Conservation (phyloP, 371 early-diverging fungal species). For the Syncephalastrum racemosum region DNA sequence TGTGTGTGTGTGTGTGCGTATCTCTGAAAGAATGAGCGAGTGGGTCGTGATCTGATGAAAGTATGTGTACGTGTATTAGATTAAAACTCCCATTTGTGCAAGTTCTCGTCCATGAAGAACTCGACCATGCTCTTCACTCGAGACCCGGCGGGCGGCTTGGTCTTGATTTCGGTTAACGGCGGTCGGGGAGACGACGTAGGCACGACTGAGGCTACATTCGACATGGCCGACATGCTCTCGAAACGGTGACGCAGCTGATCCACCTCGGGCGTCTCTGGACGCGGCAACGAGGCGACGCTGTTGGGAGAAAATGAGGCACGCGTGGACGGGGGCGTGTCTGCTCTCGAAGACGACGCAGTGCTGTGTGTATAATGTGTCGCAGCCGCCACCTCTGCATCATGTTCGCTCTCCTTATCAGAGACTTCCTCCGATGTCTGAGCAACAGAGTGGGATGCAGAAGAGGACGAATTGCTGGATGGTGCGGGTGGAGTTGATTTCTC, state of each 20-base stretch:
- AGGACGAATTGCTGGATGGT: no score
- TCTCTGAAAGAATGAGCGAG: no score
- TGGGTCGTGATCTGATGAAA: no score
- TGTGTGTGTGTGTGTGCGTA: no score
- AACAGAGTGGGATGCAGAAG: neutral
- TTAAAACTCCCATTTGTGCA: conserved; percentile 47
- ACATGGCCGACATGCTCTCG: conserved; percentile 19
- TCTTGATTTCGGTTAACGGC: conserved; percentile 33
- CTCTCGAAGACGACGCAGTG: conserved; percentile 5
- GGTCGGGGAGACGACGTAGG: conserved; percentile 12
- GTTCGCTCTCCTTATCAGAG: conserved; percentile 28
- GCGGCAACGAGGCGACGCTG: conserved; percentile 26
- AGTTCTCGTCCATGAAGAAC: conserved; percentile 47
- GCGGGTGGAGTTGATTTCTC: no score
- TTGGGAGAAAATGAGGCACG: conserved; percentile 29
- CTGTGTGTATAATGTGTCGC: conserved; percentile 5
- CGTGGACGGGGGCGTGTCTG: conserved; percentile 10
- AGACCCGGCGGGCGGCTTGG: conserved; percentile 34
- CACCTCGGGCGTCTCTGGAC: conserved; percentile 45
- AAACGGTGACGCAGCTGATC: conserved; percentile 34
- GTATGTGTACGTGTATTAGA: neutral
- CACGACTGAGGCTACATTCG: neutral
- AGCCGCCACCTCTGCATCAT: conserved; percentile 46
- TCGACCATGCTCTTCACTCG: conserved; percentile 46
- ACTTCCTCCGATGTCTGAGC: neutral